Base-by-base conservation (phyloP, 2,329 filamentous ascomycete species). In the Dothideomycetidae sp. region DNA sequence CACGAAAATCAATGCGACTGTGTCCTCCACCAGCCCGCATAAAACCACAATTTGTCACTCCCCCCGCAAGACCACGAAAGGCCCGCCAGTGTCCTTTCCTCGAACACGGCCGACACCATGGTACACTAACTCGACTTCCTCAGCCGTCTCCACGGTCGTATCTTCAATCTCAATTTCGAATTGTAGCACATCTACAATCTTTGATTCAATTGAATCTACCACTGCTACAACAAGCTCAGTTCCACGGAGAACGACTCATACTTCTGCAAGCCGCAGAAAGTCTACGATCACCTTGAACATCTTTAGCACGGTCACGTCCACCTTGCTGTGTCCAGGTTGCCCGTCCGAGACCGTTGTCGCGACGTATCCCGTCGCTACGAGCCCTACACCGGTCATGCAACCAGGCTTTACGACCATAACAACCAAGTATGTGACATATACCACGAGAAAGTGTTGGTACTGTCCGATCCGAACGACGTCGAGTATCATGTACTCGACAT, bases 401-500 rank as follows among this genome's bases (percentile, higher is more conserved):
- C 7, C 7, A 26, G n/a, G 21, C 21, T 7, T n/a, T 26, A 7
- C 7, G 7, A 7, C 21, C 21, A 26, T n/a, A n/a, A n/a, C 7
- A 26, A 7, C 21, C 21, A 26, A 26, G 7, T 26, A 26, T 26
- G n/a, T n/a, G n/a, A n/a, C n/a, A n/a, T n/a, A n/a, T n/a, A n/a
- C n/a, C n/a, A n/a, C n/a, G n/a, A n/a, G n/a, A n/a, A n/a, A n/a
- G n/a, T n/a, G n/a, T n/a, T n/a, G n/a, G n/a, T n/a, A n/a, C n/a
- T n/a, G n/a, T n/a, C 12, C 21, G 3, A 15, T 36, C 17, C 28
- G 14, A 5, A 3, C 30, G 4, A 36, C 33, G 2, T 17, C 10
- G 21, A 36, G n/a, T 2, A 11, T 36, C 12, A 36, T 16, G 10
- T 29, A 21, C 33, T 29, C 33, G n/a, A 36, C 33, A 3, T 36